Percentiles rank a stretch among this genome's conserved stretches.
These are phyloP conservation scores for Leishmania tarentolae DNA, from an alignment of 208 protist genomes.

Conservation along the genomic window DNA sequence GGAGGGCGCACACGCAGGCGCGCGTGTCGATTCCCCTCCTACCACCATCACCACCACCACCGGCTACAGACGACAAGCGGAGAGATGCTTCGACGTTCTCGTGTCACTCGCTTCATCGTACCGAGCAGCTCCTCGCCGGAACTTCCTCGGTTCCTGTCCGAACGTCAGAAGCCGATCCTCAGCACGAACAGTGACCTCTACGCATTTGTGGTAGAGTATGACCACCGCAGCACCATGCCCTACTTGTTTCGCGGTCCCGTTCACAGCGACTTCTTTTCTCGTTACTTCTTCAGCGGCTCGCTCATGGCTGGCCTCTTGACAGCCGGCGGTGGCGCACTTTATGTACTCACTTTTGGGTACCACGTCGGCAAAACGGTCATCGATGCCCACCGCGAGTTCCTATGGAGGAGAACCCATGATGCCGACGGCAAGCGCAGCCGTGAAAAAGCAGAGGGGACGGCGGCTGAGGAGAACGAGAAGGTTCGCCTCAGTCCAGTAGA, in stretches of 20 bases:
- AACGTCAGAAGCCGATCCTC: neutral
- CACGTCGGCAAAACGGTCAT: constrained; percentile 64
- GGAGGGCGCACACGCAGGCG: neutral
- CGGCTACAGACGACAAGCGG: neutral
- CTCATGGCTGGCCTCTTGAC: constrained; percentile 30
- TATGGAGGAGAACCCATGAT: neutral
- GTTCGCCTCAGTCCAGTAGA: constrained; percentile 10
- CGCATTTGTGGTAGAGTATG: constrained; percentile 56
- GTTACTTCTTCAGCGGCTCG: constrained; percentile 47
- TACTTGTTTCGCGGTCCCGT: neutral
- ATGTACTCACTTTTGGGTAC: constrained; percentile 60
- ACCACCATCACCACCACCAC: constrained; percentile 3
- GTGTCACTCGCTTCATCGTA: constrained; percentile 12
- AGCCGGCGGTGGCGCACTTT: constrained; percentile 30
- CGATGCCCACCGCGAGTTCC: constrained; percentile 54
- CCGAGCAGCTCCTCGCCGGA: constrained; percentile 25
- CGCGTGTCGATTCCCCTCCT: neutral
- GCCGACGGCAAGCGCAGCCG: neutral
- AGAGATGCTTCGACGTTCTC: constrained; percentile 28
- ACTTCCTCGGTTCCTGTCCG: constrained; percentile 26
- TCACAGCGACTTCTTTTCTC: constrained; percentile 14
- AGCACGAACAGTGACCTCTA: constrained; percentile 28
- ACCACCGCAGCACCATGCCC: constrained; percentile 29
- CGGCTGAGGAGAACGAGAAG: neutral
- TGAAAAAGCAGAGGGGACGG: neutral